These are phyloP conservation scores for Neurospora sp. DNA, from an alignment of 495 filamentous ascomycete genomes.

Conservation along the genomic window DNA sequence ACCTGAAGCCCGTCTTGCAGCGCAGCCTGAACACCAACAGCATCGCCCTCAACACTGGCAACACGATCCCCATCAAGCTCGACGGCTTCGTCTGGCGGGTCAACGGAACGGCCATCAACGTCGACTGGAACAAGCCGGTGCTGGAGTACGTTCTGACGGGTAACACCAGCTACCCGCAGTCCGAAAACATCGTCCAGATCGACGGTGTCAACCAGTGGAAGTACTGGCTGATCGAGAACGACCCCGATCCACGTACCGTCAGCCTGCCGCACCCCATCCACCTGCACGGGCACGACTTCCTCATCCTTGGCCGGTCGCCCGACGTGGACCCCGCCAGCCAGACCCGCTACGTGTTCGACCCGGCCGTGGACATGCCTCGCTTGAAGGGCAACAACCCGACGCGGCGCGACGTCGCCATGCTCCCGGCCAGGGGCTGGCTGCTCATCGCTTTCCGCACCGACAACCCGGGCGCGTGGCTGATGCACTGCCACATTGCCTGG, in stretches of 20 bases:
- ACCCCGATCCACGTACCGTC: conserved; percentile 26
- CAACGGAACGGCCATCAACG: conserved; percentile 27
- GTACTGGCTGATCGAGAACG: conserved; percentile 43
- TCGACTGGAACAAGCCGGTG: conserved; percentile 35
- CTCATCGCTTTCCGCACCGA: conserved; percentile 46
- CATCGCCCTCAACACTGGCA: conserved; percentile 14
- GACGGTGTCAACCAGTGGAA: conserved; percentile 33
- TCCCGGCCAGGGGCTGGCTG: conserved; percentile 33
- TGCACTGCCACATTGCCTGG: conserved; percentile 52
- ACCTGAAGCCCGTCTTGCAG: conserved; percentile 23
- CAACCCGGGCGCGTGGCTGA: conserved; percentile 47
- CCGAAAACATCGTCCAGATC: conserved; percentile 29
- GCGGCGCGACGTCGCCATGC: conserved; percentile 50
- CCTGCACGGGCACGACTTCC: conserved; percentile 48
- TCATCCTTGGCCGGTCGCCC: conserved; percentile 36
- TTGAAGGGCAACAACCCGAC: conserved; percentile 43
- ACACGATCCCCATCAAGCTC: conserved; percentile 22
- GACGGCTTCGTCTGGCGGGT: conserved; percentile 32
- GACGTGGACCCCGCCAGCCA: conserved; percentile 7
- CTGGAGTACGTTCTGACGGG: conserved; percentile 25
- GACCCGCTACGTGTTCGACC: conserved; percentile 24
- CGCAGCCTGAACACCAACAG: conserved; percentile 16
- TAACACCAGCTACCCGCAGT: conserved; percentile 25
- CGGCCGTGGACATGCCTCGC: conserved; percentile 8
- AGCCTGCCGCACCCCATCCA: conserved; percentile 37